Evolutionary conservation across 805 yeast genomes (phyloP), one percentile per base, ranked within the genome.

Genomic region (Metschnikowia corniflorae): DNA sequence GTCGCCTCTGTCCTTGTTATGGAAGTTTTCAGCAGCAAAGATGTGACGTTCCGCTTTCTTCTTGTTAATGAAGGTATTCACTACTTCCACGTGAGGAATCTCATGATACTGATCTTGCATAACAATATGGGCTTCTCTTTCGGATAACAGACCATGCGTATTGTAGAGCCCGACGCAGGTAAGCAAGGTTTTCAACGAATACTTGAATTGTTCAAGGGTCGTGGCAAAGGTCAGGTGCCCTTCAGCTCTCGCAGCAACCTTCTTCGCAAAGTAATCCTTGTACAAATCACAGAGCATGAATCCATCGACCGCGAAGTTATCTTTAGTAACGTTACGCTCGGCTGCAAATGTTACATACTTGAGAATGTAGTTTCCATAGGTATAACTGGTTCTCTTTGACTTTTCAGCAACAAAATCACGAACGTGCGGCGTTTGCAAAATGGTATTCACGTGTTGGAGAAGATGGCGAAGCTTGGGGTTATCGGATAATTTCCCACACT

Each of bases 381-480:
- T 6, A 13, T 26, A 7, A 10, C 12, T 29, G 12, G 25, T 26
- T 8, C 16, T 15, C 7, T 5, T 31, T 10, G 9, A 24, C 5
- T 9, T 25, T 7, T 13, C n/a, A 13, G 19, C 26, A n/a, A 25
- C 13, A 14, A 4, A 32, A 9, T 8, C 19, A n/a, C n/a, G n/a
- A n/a, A n/a, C n/a, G n/a, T n/a, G n/a, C n/a, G 35, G 35, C 18
- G 17, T 15, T 10, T 32, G 35, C 14, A 32, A 26, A 26, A 32
- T 26, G 17, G 30, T 24, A 16, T 32, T 32, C 14, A 26, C 19
- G 16, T 32, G 15, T 26, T 16, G 22, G 14, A 32, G 26, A 19
- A 32, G 35, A 17, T 13, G 14, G 7, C 12, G 15, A 14, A 16
- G 22, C n/a, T 16, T 31, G n/a, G n/a, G n/a, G n/a, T n/a, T n/a